These are phyloP conservation scores for Durusdinium trenchii DNA, from an alignment of 73 alveolate species.

Conservation along the genomic window DNA sequence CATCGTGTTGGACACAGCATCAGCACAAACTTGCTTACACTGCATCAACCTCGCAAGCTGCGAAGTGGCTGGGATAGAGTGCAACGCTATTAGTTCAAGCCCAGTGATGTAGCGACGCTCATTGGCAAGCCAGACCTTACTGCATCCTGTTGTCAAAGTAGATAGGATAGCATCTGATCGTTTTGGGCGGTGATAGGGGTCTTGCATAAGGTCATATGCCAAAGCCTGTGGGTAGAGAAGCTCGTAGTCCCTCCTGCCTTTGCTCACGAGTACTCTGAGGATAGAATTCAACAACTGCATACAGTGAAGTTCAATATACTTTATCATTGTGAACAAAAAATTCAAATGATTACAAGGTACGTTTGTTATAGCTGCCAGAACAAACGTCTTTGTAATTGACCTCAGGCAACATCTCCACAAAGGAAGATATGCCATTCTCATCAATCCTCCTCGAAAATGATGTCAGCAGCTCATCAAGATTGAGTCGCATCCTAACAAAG, in stretches of 20 bases:
- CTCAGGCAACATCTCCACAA: not conserved
- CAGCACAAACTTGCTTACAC: not conserved
- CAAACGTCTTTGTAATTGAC: not conserved
- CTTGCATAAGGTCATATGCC: not conserved
- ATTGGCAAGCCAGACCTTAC: not conserved
- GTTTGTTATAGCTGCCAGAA: not conserved
- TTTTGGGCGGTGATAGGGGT: not conserved
- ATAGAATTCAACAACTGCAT: not conserved
- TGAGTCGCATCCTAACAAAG: not conserved
- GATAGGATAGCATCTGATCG: not conserved
- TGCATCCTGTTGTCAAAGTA: not conserved
- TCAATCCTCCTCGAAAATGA: not conserved
- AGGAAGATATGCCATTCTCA: not conserved
- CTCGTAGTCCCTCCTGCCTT: not conserved
- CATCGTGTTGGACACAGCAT: not conserved
- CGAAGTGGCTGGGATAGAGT: not conserved
- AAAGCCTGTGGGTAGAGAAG: not conserved
- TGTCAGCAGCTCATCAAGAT: not conserved
- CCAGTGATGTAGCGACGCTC: not conserved
- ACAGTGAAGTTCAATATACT: not conserved
- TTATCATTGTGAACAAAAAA: too few species aligned
- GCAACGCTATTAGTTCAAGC: not conserved
- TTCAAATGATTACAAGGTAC: not conserved
- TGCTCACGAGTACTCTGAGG: not conserved
- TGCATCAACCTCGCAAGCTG: not conserved